Conservation (phyloP, 2,329 filamentous ascomycete genomes). For the Tolypocladium amazonense region DNA sequence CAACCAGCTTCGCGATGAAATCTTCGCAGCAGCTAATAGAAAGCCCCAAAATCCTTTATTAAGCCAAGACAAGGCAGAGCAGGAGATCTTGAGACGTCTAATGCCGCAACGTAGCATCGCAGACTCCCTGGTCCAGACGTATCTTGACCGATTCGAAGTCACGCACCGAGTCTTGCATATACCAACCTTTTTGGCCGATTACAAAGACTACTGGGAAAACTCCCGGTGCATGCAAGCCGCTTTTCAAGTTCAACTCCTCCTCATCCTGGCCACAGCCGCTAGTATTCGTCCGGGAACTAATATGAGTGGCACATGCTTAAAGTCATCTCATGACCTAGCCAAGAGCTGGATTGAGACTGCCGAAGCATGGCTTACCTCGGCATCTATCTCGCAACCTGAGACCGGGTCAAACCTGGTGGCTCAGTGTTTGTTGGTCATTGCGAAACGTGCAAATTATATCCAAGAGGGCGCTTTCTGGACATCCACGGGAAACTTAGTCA, state of each 20-base stretch:
- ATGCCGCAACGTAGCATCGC: not conserved
- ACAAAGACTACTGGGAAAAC: not conserved
- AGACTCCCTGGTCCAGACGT: not conserved
- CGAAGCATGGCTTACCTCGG: not conserved
- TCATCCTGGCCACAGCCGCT: not conserved
- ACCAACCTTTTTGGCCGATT: not conserved
- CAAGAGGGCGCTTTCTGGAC: not conserved
- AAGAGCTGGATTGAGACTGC: not conserved
- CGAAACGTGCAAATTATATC: not conserved
- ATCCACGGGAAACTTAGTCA: not conserved
- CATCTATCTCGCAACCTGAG: not conserved
- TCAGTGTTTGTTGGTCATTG: not conserved
- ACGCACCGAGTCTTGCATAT: not conserved
- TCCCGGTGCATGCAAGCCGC: not conserved
- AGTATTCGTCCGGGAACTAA: not conserved
- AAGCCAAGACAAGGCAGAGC: not conserved
- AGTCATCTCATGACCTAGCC: not conserved
- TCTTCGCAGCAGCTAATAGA: not conserved
- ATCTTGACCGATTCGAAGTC: not conserved
- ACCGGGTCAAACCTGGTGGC: not conserved
- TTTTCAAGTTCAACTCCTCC: not conserved
- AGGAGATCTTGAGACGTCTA: not conserved
- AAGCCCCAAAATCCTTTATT: not conserved
- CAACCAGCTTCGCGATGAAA: not conserved
- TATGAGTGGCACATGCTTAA: not conserved